Evolutionary conservation across 495 filamentous ascomycete species (phyloP), one percentile per base, ranked within the genome.

Genomic region (Cercophora samala): DNA sequence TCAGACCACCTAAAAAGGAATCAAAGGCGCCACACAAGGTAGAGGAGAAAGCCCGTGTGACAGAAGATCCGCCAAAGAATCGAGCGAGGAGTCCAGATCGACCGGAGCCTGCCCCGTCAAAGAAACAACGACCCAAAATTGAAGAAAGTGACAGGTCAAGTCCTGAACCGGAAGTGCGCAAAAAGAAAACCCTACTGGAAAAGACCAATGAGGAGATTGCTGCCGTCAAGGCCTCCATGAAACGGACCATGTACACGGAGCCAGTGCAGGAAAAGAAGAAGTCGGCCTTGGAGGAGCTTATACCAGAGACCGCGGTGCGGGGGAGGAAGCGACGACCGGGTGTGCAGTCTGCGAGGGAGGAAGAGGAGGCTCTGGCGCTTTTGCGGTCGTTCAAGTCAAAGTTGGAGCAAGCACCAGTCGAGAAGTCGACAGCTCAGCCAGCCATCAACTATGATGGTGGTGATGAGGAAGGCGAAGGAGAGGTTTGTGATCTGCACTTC

Each of bases 201-300:
- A 82, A 86, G 68, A 94, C 93, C 6, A 97, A 98, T 69, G 92
- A 92, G 21, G 90, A 97, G 73, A 97, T 98, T 68, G 93, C 91
- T 13, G 89, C 89, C 15, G 77, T 99, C 51, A 97, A 95, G 77
- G 91, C 91, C 19, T 96, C 92, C 1, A 96, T 98, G 91, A 94
- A 90, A 71, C 89, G 96, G 29, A 91, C 84, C 56, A 83, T 89
- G 53, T 78, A 87, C 65, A 76, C 82, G 0, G 84, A 86, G 18
- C 82, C 85, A n/a, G 76, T 81, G 11, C 80, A 86, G 37, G 84
- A 93, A 70, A 70, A 72, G 58, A 86, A 86, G 65, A 84, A 87
- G 37, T 89, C 91, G 8, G 82, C 91, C 0, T 78, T 93, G 13
- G 93, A 97, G 75, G 82, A 87, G 58, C 87, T 99, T 85, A 92